Base-by-base conservation (phyloP, 164 flowering plant genomes). In the Aristolochia contorta region DNA sequence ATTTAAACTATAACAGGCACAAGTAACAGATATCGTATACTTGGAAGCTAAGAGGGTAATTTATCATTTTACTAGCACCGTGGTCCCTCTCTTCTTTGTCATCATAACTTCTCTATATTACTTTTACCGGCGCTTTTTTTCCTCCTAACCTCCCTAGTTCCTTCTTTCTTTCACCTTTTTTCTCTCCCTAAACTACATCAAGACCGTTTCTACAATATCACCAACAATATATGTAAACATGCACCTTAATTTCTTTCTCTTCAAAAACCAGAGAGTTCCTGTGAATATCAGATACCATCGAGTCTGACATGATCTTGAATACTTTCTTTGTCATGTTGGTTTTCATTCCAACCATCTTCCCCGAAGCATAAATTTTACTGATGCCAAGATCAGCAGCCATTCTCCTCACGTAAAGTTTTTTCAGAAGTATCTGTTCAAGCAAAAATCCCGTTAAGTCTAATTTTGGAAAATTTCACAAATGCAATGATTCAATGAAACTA, bases 301-400 rank as follows among this genome's bases (percentile, higher is more conserved):
- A 85, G 59, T 87, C 96, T 54, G 64, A 77, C 48, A 92, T 81
- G 68, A 92, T 71, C 79, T 75, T 81, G 82, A 86, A 93, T 33
- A 84, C 97, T 70, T 72, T 80, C 69, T 78, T 80, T 64, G 67
- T 86, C 87, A 90, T 90, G 69, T 77, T 82, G 63, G 96, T 82
- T 71, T 65, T 65, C 98, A 93, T 83, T 61, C 74, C 74, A 59
- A 93, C 94, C 75, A 77, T 77, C 82, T 84, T 93, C 41, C 97
- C 94, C 27, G 80, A 76, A 50, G 84, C 79, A 78, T 86, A 90
- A 25, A 93, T 86, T 65, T 79, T 80, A 49, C 71, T 78, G 55
- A 93, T 86, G 55, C 97, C 98, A 61, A 93, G 84, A 72, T 93
- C 98, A 25, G 98, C 95, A 27, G 96, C 89, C 98, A 92, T 92